These are phyloP conservation scores for Cucumis cinereus DNA, from an alignment of 306 rosid species.

Conservation along the genomic window DNA sequence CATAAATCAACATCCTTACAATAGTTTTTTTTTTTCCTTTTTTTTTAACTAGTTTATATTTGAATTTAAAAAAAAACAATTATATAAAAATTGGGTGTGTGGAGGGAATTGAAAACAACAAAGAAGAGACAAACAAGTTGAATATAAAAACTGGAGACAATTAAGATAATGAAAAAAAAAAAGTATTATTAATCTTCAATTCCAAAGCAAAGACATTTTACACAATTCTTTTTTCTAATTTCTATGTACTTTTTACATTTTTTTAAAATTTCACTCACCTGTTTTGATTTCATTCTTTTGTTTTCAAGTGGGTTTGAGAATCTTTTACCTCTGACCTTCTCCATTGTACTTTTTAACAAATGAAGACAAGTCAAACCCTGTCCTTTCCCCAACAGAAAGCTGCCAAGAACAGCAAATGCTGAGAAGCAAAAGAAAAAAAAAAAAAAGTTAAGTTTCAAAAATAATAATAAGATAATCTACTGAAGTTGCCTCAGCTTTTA, in stretches of 20 bases:
- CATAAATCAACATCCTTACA: too few relatives aligned
- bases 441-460: background rate
- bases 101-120: background rate
- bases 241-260: background rate
- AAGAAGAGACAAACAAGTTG: background rate
- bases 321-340: constrained; percentile 2
- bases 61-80: too few relatives aligned
- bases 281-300: background rate
- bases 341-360: background rate
- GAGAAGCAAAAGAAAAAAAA: background rate
- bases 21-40: too few relatives aligned
- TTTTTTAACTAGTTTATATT: too few relatives aligned
- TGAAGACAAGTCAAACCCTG: background rate
- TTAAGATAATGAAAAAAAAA: background rate
- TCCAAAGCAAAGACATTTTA: background rate
- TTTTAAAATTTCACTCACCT: background rate
- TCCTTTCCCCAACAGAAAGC: constrained; percentile 3
- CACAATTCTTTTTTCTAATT: background rate
- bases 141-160: background rate
- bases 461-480: background rate
- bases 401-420: background rate
- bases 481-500: constrained; percentile 1
- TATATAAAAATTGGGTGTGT: background rate
- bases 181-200: too few relatives aligned
- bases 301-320: constrained; percentile 6